Evolutionary conservation across 305 asterid species (phyloP).

Genomic region (Rubia peregrina): DNA sequence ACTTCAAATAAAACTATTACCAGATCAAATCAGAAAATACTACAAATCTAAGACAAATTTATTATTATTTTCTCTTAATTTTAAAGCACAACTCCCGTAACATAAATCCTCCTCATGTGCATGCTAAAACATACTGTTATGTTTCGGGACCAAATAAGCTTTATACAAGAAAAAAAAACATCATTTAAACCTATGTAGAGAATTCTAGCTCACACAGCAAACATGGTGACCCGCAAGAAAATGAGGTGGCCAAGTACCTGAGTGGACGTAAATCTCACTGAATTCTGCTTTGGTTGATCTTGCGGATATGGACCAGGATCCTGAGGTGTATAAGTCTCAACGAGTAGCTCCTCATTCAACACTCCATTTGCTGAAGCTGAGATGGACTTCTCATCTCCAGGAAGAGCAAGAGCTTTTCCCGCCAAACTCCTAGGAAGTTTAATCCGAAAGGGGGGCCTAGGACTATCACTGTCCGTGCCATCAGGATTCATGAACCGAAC

Average conservation of each 20-base stretch:
- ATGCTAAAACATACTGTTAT: neutral
- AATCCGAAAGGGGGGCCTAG: slow-evolving; percentile 69
- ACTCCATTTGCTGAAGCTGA: slow-evolving; percentile 31
- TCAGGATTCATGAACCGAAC: slow-evolving; percentile 66
- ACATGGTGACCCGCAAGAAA: neutral
- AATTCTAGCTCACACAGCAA: neutral
- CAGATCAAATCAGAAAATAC: neutral
- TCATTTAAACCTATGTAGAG: neutral
- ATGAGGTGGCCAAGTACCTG: slow-evolving; percentile 51
- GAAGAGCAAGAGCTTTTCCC: slow-evolving; percentile 52
- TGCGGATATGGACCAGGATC: slow-evolving; percentile 99
- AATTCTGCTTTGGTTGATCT: slow-evolving; percentile 91
- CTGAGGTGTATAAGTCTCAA: slow-evolving; percentile 79
- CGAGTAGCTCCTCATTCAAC: slow-evolving; percentile 57
- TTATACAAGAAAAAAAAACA: neutral
- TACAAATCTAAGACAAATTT: neutral
- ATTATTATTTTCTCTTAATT: neutral
- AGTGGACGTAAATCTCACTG: slow-evolving; percentile 83
- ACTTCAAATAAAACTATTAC: neutral
- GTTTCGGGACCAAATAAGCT: neutral
- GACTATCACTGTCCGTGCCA: slow-evolving; percentile 55
- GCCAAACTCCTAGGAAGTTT: slow-evolving; percentile 57
- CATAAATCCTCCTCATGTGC: neutral
- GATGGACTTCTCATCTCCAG: slow-evolving; percentile 47
- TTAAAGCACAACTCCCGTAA: neutral